Evolutionary conservation across 1,284 basidiomycete genomes (phyloP).

Genomic region (Porodaedalea pini): DNA sequence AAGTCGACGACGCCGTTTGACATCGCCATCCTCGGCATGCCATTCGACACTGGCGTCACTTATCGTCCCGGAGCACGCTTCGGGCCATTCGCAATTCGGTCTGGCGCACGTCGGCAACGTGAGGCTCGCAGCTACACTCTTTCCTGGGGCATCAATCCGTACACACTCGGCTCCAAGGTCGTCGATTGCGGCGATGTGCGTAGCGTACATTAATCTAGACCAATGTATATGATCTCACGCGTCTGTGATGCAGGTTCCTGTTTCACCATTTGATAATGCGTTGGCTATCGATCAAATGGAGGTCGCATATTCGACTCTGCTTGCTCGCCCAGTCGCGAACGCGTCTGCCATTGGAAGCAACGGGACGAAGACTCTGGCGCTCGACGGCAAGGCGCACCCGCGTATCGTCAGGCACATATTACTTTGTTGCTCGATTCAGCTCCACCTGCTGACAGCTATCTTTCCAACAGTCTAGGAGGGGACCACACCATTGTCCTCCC

Average conservation of each 20-base stretch:
- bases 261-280: slow-evolving; percentile 69
- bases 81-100: slow-evolving; percentile 77
- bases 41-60: slow-evolving; percentile 72
- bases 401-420: slow-evolving; percentile 55
- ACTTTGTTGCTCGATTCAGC: neutral
- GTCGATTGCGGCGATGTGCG: slow-evolving; percentile 79
- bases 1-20: slow-evolving; percentile 45
- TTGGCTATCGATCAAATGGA: slow-evolving; percentile 78
- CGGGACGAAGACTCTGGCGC: slow-evolving; percentile 36
- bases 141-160: slow-evolving; percentile 68
- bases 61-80: slow-evolving; percentile 78
- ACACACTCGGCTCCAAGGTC: slow-evolving; percentile 50
- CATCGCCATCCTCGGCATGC: slow-evolving; percentile 76
- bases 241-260: slow-evolving; percentile 49
- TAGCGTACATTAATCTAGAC: neutral
- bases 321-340: slow-evolving; percentile 49
- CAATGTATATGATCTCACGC: neutral
- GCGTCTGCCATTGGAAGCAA: slow-evolving; percentile 29
- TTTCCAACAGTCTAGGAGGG: slow-evolving; percentile 58
- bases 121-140: slow-evolving; percentile 56
- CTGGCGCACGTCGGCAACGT: slow-evolving; percentile 67
- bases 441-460: slow-evolving; percentile 3
- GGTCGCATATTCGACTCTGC: slow-evolving; percentile 67
- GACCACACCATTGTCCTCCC: slow-evolving; percentile 79
- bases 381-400: slow-evolving; percentile 58